These are phyloP conservation scores for Bipolaris bicolor DNA, from an alignment of 2,329 filamentous ascomycete genomes.

Conservation along the genomic window DNA sequence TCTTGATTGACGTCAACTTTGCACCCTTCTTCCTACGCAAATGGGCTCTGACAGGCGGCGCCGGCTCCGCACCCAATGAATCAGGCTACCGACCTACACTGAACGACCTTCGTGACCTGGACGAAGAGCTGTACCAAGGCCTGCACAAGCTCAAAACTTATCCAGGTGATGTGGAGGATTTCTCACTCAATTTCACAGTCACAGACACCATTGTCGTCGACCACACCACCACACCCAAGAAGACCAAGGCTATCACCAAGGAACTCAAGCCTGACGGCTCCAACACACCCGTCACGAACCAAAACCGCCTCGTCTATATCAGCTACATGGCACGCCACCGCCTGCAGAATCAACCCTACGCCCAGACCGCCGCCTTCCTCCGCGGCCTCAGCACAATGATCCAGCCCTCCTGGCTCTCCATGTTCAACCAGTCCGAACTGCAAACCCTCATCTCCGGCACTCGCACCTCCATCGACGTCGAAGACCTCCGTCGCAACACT, in stretches of 20 bases:
- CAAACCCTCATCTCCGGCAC: slow-evolving; percentile 93
- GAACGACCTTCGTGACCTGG: slow-evolving; percentile 91
- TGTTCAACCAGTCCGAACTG: slow-evolving; percentile 97
- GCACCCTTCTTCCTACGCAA: slow-evolving; percentile 95
- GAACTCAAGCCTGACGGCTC: slow-evolving; percentile 80
- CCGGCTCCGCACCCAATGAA: slow-evolving; percentile 67
- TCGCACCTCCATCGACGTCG: slow-evolving; percentile 81
- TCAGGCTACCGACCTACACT: slow-evolving; percentile 85
- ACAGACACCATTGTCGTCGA: slow-evolving; percentile 66
- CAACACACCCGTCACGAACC: slow-evolving; percentile 80
- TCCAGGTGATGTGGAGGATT: slow-evolving; percentile 76
- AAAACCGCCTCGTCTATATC: slow-evolving; percentile 93
- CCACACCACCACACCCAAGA: slow-evolving; percentile 39
- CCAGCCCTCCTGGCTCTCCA: slow-evolving; percentile 88
- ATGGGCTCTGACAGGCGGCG: slow-evolving; percentile 79
- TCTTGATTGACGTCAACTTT: slow-evolving; percentile 90
- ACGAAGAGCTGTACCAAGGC: slow-evolving; percentile 88
- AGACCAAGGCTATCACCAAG: slow-evolving; percentile 69
- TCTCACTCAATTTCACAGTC: slow-evolving; percentile 87
- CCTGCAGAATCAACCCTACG: slow-evolving; percentile 76
- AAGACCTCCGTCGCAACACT: slow-evolving; percentile 84
- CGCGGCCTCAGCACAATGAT: slow-evolving; percentile 86
- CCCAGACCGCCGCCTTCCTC: slow-evolving; percentile 88
- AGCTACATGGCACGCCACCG: slow-evolving; percentile 88
- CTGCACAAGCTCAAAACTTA: slow-evolving; percentile 85